Conservation (phyloP, 345 rosid genomes). For the Citrus cavaleriei region DNA sequence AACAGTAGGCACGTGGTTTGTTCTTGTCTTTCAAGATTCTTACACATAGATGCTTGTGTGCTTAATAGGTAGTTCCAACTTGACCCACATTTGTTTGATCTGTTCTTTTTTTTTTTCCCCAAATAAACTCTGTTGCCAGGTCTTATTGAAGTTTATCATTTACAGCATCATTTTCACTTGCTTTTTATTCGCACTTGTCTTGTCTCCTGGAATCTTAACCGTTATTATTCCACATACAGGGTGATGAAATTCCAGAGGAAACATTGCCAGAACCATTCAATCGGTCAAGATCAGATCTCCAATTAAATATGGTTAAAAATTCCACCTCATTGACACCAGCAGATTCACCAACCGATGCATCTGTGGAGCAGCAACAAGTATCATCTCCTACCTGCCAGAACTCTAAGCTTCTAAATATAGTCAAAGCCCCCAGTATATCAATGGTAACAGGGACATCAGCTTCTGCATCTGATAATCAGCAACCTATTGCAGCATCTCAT, state of each 20-base stretch:
- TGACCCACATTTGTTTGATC: background rate
- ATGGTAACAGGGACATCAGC: constrained; percentile 15
- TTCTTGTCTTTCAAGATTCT: background rate
- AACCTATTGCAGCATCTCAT: constrained; percentile 41
- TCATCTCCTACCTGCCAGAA: background rate
- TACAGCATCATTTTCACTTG: background rate
- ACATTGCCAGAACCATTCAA: constrained; percentile 71
- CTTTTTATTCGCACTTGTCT: background rate
- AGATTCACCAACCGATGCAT: constrained; percentile 3
- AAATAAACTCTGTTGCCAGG: background rate
- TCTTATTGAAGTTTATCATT: background rate
- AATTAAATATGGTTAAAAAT: background rate
- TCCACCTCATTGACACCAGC: constrained; percentile 14
- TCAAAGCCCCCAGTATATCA: background rate
- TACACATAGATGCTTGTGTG: background rate
- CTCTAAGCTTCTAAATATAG: background rate
- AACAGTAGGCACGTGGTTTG: background rate
- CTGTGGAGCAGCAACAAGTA: constrained; percentile 12
- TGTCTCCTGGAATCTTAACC: background rate
- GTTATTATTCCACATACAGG: constrained; percentile 38
- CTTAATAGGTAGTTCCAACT: background rate
- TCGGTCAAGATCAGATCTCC: constrained; percentile 17
- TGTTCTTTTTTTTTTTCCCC: background rate
- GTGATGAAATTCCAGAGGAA: constrained; percentile 72
- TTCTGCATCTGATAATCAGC: constrained; percentile 13